Evolutionary conservation across 2,329 filamentous ascomycete species (phyloP).

Genomic region (Sphaerulina vaccinii): DNA sequence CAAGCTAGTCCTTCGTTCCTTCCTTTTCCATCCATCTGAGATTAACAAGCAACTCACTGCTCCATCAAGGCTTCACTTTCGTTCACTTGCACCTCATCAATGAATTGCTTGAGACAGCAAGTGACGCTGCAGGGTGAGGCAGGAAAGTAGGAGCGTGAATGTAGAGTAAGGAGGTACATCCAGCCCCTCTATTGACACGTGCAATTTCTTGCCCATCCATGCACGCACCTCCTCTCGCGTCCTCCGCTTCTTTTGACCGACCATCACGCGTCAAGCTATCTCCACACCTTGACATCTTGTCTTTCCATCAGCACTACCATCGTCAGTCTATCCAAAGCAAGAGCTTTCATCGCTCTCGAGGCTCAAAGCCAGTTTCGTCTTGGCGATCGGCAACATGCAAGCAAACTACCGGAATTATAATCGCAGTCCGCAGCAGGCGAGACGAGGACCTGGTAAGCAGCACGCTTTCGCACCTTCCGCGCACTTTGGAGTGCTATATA

Average conservation of each 20-base stretch:
- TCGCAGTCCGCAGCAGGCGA: constrained; percentile 30
- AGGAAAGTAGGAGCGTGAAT: background rate
- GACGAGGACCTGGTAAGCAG: constrained; percentile 45
- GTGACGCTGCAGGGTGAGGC: background rate
- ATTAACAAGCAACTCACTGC: no score
- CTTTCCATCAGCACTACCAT: constrained; percentile 5
- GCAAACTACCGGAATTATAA: constrained; percentile 43
- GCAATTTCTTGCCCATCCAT: background rate
- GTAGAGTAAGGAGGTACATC: background rate
- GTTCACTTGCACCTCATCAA: background rate
- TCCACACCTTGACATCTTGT: constrained; percentile 3
- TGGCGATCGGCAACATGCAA: constrained; percentile 41
- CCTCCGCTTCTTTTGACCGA: background rate
- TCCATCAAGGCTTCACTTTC: background rate
- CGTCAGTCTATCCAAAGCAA: constrained; percentile 3
- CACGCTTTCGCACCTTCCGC: background rate
- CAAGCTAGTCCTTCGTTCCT: background rate
- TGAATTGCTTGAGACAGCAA: background rate
- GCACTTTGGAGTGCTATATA: no score
- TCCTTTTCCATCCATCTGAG: background rate
- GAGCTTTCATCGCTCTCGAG: background rate
- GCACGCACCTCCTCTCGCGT: constrained; percentile 29
- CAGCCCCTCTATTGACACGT: background rate
- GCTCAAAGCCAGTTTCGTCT: constrained; percentile 16
- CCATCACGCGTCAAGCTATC: constrained; percentile 15